Evolutionary conservation across 1,284 basidiomycete genomes (phyloP).

Genomic region (Ustilago bromivora): DNA sequence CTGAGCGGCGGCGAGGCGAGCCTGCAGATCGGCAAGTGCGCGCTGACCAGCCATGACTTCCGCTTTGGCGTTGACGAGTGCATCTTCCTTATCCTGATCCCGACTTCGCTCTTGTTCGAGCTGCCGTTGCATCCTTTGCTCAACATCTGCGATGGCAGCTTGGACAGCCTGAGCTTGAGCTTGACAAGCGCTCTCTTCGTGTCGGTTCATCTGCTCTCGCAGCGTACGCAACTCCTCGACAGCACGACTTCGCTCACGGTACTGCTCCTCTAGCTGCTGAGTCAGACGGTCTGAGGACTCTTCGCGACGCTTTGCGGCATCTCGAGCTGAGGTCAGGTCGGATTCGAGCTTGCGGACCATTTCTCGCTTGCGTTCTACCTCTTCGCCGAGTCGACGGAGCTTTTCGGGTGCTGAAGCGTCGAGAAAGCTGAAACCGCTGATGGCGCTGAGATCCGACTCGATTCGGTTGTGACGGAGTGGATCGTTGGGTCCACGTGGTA

Average conservation of each 20-base stretch:
- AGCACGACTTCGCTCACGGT: slow-evolving; percentile 28
- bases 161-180: slow-evolving; percentile 21
- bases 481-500: slow-evolving; percentile 24
- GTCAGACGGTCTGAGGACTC: slow-evolving; percentile 27
- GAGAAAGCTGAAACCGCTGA: slow-evolving; percentile 51
- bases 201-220: slow-evolving; percentile 12
- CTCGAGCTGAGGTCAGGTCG: slow-evolving; percentile 19
- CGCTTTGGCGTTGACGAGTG: slow-evolving; percentile 32
- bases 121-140: slow-evolving; percentile 25
- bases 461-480: slow-evolving; percentile 41
- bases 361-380: slow-evolving; percentile 34
- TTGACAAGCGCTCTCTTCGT: slow-evolving; percentile 24
- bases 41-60: slow-evolving; percentile 29
- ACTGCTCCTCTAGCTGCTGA: slow-evolving; percentile 38
- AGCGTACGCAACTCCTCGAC: slow-evolving; percentile 20
- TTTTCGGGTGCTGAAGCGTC: slow-evolving; percentile 41
- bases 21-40: slow-evolving; percentile 24
- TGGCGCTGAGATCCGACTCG: slow-evolving; percentile 42
- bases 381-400: slow-evolving; percentile 33
- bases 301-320: slow-evolving; percentile 20
- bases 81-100: slow-evolving; percentile 35
- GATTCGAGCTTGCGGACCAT: slow-evolving; percentile 29
- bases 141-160: slow-evolving; percentile 29
- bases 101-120: slow-evolving; percentile 26
- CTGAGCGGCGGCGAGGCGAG: slow-evolving; percentile 17